Evolutionary conservation across 192 early-diverging fungal species (phyloP).

Genomic region (Neocallimastix lanati): DNA sequence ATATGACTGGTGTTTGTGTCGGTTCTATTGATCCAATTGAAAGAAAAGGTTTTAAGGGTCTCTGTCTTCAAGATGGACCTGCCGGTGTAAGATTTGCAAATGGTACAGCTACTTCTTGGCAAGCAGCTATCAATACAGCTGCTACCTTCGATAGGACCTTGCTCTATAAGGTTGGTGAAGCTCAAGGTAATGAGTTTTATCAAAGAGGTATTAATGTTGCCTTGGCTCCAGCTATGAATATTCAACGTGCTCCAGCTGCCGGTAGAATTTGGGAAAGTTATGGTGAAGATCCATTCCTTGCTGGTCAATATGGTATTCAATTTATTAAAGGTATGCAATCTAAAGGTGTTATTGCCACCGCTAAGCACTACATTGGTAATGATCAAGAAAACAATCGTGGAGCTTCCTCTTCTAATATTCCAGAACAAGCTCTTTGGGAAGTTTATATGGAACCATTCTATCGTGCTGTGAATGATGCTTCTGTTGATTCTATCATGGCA

Average conservation of each 20-base stretch:
- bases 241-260: constrained; percentile 13
- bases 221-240: constrained; percentile 22
- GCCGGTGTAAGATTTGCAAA: constrained; percentile 5
- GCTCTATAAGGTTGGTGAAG: constrained; percentile 16
- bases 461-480: constrained; percentile 25
- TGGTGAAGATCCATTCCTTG: constrained; percentile 25
- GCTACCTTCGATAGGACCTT: constrained; percentile 31
- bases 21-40: no score
- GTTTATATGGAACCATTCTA: constrained; percentile 37
- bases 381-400: constrained; percentile 24
- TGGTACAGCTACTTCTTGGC: constrained; percentile 1
- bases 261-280: not conserved
- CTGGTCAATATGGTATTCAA: constrained; percentile 16
- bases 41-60: no score
- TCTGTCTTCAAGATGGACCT: no score
- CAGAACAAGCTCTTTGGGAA: constrained; percentile 31
- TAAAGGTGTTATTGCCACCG: constrained; percentile 34
- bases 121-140: constrained; percentile 26
- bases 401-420: constrained; percentile 19
- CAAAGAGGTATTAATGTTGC: constrained; percentile 30
- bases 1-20: no score
- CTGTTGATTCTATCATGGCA: constrained; percentile 40
- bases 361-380: constrained; percentile 26
- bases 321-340: constrained; percentile 23
- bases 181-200: constrained; percentile 32